Conservation (phyloP, 179 eudicot genomes). For the Actinidia chinensis region DNA sequence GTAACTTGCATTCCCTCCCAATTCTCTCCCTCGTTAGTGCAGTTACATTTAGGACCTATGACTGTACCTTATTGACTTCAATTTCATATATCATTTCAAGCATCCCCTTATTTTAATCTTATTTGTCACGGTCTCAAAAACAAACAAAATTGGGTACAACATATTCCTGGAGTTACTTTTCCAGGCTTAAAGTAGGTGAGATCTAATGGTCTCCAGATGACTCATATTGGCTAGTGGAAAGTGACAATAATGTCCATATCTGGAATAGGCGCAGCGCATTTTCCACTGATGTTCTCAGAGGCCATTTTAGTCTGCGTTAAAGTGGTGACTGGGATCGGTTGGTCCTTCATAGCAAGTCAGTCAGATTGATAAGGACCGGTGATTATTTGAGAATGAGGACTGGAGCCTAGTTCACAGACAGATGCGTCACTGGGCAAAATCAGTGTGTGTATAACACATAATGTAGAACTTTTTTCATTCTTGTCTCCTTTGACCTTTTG, state of each 20-base stretch:
- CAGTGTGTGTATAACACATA: conserved; percentile 48
- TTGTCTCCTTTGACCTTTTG: conserved; percentile 18
- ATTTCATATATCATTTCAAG: not conserved
- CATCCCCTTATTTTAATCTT: not conserved
- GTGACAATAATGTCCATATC: conserved; percentile 84
- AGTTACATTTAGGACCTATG: not conserved
- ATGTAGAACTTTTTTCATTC: not conserved
- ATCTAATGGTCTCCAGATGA: conserved; percentile 99
- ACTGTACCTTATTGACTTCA: conserved; percentile 1
- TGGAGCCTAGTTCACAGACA: conserved; percentile 98
- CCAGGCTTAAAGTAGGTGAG: conserved; percentile 95
- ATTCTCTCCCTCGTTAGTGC: not conserved
- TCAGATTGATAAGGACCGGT: conserved; percentile 98
- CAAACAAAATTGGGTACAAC: conserved; percentile 19
- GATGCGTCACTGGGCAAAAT: conserved; percentile 99
- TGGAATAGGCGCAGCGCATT: conserved; percentile 94
- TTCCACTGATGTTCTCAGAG: conserved; percentile 92
- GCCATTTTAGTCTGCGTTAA: conserved; percentile 95
- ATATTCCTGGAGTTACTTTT: conserved; percentile 47
- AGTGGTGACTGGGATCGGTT: conserved; percentile 97
- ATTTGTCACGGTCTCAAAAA: not conserved
- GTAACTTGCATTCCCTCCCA: not conserved
- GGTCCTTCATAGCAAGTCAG: conserved; percentile 94
- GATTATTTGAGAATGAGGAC: conserved; percentile 92
- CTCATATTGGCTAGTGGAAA: conserved; percentile 93